Evolutionary conservation across 768 basidiomycete species (phyloP).

Genomic region (Lactarius tabidus): DNA sequence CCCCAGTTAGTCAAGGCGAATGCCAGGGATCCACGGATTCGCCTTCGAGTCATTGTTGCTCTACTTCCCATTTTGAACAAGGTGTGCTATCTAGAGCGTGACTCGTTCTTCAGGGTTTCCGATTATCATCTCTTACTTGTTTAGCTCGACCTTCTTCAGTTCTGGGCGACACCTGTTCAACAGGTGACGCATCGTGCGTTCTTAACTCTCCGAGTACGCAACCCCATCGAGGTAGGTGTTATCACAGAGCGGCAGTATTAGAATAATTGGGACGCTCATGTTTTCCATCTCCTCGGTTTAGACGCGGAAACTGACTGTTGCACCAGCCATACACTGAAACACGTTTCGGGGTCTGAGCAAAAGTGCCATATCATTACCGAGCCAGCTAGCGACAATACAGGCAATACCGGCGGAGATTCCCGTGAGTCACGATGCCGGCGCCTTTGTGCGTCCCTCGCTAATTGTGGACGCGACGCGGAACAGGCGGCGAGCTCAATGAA

Average conservation of each 20-base stretch:
- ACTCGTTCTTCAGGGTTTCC: neutral
- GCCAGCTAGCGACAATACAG: neutral
- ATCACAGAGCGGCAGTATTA: neutral
- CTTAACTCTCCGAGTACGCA: neutral
- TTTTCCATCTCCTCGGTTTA: neutral
- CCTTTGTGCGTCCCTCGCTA: neutral
- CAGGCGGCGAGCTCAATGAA: neutral
- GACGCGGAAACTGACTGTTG: neutral
- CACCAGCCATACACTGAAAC: neutral
- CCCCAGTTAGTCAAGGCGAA: constrained; percentile 13
- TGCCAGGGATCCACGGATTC: constrained; percentile 12
- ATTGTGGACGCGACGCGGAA: neutral
- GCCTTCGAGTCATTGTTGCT: neutral
- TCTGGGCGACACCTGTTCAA: neutral
- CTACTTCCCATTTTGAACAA: neutral
- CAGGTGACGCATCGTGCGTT: neutral
- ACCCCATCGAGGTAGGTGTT: neutral
- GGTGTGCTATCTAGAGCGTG: neutral
- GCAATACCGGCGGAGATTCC: neutral
- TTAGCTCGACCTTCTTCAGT: neutral
- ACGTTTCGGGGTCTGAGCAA: neutral
- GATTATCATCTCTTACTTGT: neutral
- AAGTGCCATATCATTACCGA: neutral
- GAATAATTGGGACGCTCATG: neutral
- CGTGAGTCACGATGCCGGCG: neutral